Evolutionary conservation across 257 asterid genomes (phyloP).

Genomic region (Buddleja alternifolia): DNA sequence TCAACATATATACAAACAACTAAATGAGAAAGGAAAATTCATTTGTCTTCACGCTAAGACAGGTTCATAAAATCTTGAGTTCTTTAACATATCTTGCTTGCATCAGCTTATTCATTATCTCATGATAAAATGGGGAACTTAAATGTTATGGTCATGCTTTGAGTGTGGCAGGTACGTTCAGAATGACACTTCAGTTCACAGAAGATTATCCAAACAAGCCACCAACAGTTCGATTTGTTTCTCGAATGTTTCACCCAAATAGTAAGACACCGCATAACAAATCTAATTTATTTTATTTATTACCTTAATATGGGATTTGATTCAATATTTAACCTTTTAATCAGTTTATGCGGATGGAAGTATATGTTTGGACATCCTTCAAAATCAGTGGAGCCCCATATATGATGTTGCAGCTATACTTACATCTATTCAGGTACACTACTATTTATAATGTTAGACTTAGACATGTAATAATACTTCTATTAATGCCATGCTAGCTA

Average conservation of each 20-base stretch:
- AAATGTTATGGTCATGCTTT: constrained; percentile 4
- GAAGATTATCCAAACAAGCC: constrained; percentile 76
- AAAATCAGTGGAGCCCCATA: constrained; percentile 96
- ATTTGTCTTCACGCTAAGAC: too few relatives aligned
- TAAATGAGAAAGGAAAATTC: too few relatives aligned
- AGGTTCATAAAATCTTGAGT: neutral
- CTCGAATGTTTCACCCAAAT: constrained; percentile 74
- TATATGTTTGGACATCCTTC: constrained; percentile 92
- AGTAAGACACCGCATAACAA: constrained; percentile 40
- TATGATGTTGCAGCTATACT: constrained; percentile 94
- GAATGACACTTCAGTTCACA: constrained; percentile 55
- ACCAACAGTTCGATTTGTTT: constrained; percentile 68
- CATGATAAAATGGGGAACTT: neutral
- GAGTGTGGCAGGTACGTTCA: constrained; percentile 60
- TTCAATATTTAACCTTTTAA: constrained; percentile 23
- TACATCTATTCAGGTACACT: constrained; percentile 80
- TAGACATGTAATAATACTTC: neutral
- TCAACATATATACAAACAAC: too few relatives aligned
- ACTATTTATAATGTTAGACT: neutral
- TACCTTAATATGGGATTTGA: constrained; percentile 25
- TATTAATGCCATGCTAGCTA: neutral
- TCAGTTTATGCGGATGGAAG: constrained; percentile 96
- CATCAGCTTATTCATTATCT: neutral
- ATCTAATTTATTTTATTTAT: neutral
- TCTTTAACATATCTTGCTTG: neutral